Base-by-base conservation (phyloP, 2,329 filamentous ascomycete species). In the Volutella citrinella region DNA sequence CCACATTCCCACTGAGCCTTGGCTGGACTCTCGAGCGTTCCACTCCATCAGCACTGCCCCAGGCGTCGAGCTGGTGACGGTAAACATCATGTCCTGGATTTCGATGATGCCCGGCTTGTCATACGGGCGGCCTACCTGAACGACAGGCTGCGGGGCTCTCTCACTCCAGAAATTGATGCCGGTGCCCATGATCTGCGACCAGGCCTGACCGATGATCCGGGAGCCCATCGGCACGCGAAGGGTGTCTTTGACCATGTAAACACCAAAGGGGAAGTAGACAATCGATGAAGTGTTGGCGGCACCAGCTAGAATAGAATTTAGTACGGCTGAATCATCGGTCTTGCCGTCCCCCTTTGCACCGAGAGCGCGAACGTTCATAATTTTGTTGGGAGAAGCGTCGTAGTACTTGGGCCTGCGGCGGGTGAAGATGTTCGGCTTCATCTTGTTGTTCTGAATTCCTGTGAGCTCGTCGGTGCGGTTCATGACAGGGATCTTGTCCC, bases 291-390 rank as follows among this genome's bases (percentile, higher is more conserved):
- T 40, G 54, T 64, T 39, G 14, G 54, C 48, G 7, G 54, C 53
- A 9, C 42, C 39, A 21, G 40, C 26, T 32, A 67, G 58, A 21
- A 63, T 40, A 3, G 27, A n/a, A 35, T 59, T 58, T 16, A 64
- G 35, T 5, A 47, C 49, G 8, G 23, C 40, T 1, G 59, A 55
- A 53, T 90, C 86, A 46, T 90, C 85, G 1, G 81, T 80, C 1
- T 59, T 55, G 19, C 83, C 85, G 46, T 91, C 83, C 49, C 84
- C 84, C 56, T 72, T 76, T 34, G 82, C 68, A 66, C 16, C 74
- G 56, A 10, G 72, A 7, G 26, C 27, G 30, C 40, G 43, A 21
- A 28, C 43, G 34, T 42, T 30, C 25, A 35, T 36, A 32, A 45
- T 36, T 23, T 42, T 12, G 28, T 35, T 34, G 13, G 17, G 11